Evolutionary conservation across 2,329 filamentous ascomycete genomes (phyloP).

Genomic region (Penicillium glabrum): DNA sequence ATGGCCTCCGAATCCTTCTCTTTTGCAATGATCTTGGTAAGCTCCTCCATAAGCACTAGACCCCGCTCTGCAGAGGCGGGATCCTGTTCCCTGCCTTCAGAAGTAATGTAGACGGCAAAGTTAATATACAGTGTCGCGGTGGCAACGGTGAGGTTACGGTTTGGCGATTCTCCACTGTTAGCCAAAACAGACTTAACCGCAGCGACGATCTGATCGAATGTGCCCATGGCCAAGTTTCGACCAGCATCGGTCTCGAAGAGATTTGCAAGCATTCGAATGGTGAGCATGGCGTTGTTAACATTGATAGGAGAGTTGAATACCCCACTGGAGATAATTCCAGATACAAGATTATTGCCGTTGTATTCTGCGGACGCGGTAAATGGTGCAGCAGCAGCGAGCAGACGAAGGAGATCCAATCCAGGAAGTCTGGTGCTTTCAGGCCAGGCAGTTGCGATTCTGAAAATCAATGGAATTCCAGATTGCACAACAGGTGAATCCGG

Average conservation of each 20-base stretch:
- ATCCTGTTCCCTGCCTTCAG: constrained; percentile 39
- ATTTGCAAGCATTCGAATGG: constrained; percentile 77
- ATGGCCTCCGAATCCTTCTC: constrained; percentile 78
- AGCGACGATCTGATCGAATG: constrained; percentile 61
- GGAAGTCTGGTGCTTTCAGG: constrained; percentile 77
- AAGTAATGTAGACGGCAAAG: constrained; percentile 70
- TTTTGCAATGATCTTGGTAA: constrained; percentile 62
- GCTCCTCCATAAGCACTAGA: constrained; percentile 59
- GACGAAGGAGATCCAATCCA: constrained; percentile 82
- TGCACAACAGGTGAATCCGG: constrained; percentile 51
- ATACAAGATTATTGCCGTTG: constrained; percentile 57
- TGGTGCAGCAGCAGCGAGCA: constrained; percentile 68
- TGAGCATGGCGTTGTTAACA: constrained; percentile 85
- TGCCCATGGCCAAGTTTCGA: constrained; percentile 60
- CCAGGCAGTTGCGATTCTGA: constrained; percentile 77
- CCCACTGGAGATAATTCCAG: constrained; percentile 57
- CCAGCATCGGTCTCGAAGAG: constrained; percentile 76
- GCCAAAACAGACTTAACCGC: constrained; percentile 65
- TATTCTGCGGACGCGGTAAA: constrained; percentile 63
- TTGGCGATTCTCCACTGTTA: constrained; percentile 51
- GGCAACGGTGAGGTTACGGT: constrained; percentile 81
- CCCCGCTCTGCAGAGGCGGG: constrained; percentile 48
- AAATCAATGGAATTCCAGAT: constrained; percentile 61
- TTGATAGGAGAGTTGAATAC: constrained; percentile 63
- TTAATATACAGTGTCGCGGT: constrained; percentile 82